phyloP scores from a whole-genome alignment of 2,329 filamentous ascomycete genomes.

The Stagonosporopsis vannaccii region DNA sequence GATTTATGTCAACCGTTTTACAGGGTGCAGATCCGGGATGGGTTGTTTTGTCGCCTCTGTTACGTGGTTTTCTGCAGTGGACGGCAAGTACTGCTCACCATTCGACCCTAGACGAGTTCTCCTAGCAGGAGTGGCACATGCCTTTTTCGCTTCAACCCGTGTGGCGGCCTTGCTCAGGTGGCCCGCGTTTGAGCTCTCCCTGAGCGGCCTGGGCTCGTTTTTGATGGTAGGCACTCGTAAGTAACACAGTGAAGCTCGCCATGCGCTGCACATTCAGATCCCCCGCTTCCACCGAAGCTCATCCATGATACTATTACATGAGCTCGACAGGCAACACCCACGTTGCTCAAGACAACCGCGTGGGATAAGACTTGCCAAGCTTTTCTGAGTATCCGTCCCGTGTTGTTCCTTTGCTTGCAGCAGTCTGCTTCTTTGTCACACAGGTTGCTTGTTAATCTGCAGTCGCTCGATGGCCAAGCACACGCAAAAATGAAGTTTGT shows the following conservation, averaged over 20 bases:
- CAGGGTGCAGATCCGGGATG: conserved; percentile 15
- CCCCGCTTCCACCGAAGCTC: conserved; percentile 13
- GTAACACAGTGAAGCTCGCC: neutral
- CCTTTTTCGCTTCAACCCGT: conserved; percentile 11
- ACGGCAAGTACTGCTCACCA: neutral
- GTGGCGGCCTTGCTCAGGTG: conserved; percentile 5
- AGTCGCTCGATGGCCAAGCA: neutral
- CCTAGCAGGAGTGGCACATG: neutral
- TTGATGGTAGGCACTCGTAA: neutral
- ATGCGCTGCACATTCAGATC: conserved; percentile 8
- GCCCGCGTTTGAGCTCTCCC: conserved; percentile 4
- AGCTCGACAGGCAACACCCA: conserved; percentile 18
- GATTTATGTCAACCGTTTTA: conserved; percentile 6
- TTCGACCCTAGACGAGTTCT: neutral
- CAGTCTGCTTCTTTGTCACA: conserved; percentile 12
- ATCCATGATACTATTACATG: conserved; percentile 10
- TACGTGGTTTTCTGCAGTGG: conserved; percentile 4
- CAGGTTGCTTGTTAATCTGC: conserved; percentile 22
- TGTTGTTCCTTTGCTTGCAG: conserved; percentile 16
- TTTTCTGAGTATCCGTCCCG: conserved; percentile 15
- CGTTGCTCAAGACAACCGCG: conserved; percentile 18
- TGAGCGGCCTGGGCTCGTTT: conserved; percentile 1
- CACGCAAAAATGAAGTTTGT: neutral
- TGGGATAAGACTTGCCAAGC: conserved; percentile 39
- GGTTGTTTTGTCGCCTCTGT: conserved; percentile 1